These are phyloP conservation scores for Tritrichomonas foetus DNA, from an alignment of 208 protist genomes.

Conservation along the genomic window DNA sequence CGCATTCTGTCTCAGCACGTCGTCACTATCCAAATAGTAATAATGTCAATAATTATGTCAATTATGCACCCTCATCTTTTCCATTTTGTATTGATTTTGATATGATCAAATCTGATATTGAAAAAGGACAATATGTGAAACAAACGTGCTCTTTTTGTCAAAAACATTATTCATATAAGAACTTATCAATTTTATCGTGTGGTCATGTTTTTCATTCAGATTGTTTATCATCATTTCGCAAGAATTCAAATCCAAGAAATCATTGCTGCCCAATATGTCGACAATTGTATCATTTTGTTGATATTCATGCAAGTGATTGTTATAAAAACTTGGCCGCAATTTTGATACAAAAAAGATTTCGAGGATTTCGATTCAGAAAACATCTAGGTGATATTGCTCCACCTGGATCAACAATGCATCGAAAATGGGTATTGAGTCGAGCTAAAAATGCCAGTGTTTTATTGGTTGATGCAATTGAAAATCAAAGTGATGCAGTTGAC, in stretches of 20 bases:
- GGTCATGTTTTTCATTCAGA: neutral
- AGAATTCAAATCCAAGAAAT: neutral
- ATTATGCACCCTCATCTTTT: no score
- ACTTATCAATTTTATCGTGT: neutral
- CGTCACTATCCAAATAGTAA: no score
- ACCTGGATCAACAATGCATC: neutral
- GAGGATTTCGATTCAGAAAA: neutral
- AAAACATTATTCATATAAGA: neutral
- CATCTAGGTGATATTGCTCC: neutral
- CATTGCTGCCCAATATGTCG: neutral
- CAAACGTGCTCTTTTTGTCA: neutral
- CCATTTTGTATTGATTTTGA: no score
- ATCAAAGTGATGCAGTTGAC: neutral
- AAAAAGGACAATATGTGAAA: neutral
- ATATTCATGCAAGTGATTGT: neutral
- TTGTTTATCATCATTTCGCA: neutral
- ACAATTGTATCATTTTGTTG: neutral
- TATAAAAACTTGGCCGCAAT: neutral
- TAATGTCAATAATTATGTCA: no score
- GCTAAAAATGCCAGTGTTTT: neutral
- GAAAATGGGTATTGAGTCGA: neutral
- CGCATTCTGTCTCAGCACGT: no score
- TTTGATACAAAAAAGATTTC: neutral
- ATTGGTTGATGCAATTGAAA: neutral
- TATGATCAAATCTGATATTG: neutral